phyloP scores from a whole-genome alignment of 2,329 filamentous ascomycete genomes.

The Fusarium xylarioides region DNA sequence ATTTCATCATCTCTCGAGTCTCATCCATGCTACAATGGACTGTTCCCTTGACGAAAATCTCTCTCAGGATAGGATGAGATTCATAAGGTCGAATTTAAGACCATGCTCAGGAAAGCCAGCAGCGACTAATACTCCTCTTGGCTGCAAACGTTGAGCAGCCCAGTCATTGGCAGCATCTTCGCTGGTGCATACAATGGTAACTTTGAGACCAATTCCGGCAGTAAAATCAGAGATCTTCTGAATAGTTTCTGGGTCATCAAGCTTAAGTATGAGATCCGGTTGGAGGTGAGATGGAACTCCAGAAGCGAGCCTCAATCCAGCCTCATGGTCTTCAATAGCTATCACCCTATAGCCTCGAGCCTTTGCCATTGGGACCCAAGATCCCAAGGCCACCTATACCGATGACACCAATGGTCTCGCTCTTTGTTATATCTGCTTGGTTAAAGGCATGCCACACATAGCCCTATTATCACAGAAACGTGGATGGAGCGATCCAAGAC shows the following conservation, averaged over 20 bases:
- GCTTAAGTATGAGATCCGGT: slow-evolving; percentile 25
- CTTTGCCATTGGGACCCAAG: slow-evolving; percentile 39
- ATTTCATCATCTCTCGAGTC: slow-evolving; percentile 18
- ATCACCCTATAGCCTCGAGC: slow-evolving; percentile 41
- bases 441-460: slow-evolving; percentile 31
- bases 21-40: slow-evolving; percentile 29
- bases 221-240: slow-evolving; percentile 28
- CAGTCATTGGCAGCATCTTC: slow-evolving; percentile 30
- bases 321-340: slow-evolving; percentile 39
- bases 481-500: slow-evolving; percentile 17
- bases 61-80: slow-evolving; percentile 18
- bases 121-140: slow-evolving; percentile 14
- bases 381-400: slow-evolving; percentile 42
- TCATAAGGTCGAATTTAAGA: slow-evolving; percentile 30
- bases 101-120: slow-evolving; percentile 28
- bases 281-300: slow-evolving; percentile 24
- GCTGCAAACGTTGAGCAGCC: slow-evolving; percentile 22
- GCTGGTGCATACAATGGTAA: slow-evolving; percentile 24
- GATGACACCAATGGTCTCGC: slow-evolving; percentile 21
- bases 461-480: slow-evolving; percentile 32
- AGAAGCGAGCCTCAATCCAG: slow-evolving; percentile 26
- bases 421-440: slow-evolving; percentile 2
- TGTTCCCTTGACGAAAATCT: slow-evolving; percentile 26
- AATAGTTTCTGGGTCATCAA: neutral
- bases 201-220: slow-evolving; percentile 20